Conservation (phyloP, 2,329 filamentous ascomycete species). For the Neospermospora avenae region DNA sequence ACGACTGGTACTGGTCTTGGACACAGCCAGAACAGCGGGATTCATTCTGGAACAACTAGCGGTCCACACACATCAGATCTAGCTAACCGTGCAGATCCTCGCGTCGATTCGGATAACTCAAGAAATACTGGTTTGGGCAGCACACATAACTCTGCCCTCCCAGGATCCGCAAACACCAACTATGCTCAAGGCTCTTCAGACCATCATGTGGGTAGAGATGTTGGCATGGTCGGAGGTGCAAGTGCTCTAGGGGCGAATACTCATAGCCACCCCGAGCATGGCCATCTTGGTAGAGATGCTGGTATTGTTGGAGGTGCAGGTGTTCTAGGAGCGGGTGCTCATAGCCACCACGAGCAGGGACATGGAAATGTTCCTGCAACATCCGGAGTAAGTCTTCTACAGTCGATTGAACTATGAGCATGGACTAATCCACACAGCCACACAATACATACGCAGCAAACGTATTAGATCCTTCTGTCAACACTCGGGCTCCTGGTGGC, state of each 20-base stretch:
- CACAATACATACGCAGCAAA: slow-evolving; percentile 30
- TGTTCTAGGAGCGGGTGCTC: slow-evolving; percentile 16
- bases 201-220: slow-evolving; percentile 21
- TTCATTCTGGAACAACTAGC: background rate
- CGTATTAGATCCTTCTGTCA: slow-evolving; percentile 29
- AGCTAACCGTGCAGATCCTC: slow-evolving; percentile 48
- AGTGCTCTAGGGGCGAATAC: slow-evolving; percentile 17
- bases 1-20: background rate
- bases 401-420: background rate
- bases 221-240: slow-evolving; percentile 10
- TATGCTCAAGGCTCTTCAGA: background rate
- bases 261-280: slow-evolving; percentile 26
- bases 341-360: slow-evolving; percentile 19
- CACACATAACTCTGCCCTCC: slow-evolving; percentile 1
- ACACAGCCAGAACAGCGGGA: background rate
- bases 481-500: background rate
- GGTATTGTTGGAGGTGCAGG: slow-evolving; percentile 17
- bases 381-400: background rate
- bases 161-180: background rate
- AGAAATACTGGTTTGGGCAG: slow-evolving; percentile 20
- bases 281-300: slow-evolving; percentile 21
- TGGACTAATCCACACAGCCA: slow-evolving; percentile 23
- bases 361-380: background rate
- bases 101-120: slow-evolving; percentile 45
- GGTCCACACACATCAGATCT: slow-evolving; percentile 12